A percentile compares a stretch with the other conserved stretches of the same genome.
These are phyloP conservation scores for Sphagnum fallax DNA, from an alignment of 228 moss, liverwort and hornwort genomes.

Conservation along the genomic window DNA sequence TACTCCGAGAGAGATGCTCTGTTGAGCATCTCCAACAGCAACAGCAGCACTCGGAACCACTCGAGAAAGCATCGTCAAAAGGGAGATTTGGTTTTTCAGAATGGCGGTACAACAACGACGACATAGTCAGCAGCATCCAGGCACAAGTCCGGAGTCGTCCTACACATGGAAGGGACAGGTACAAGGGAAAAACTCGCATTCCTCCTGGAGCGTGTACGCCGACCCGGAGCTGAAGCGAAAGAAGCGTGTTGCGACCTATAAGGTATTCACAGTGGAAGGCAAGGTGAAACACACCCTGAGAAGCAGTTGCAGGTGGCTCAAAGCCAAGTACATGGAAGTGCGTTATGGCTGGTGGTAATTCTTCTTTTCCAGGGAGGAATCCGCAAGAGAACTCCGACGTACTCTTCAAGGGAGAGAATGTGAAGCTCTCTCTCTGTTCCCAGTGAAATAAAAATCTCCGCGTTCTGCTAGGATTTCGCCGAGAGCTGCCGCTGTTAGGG, in stretches of 20 bases:
- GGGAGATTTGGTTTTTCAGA: not conserved
- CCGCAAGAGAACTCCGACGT: no score
- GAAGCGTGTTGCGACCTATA: constrained; percentile 46
- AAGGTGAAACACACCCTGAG: constrained; percentile 36
- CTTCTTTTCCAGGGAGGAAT: not conserved
- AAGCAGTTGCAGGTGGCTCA: constrained; percentile 42
- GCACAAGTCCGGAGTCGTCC: not conserved
- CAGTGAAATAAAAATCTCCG: no score
- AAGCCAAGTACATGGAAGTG: constrained; percentile 44
- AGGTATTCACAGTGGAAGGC: constrained; percentile 43
- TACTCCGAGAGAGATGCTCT: no score
- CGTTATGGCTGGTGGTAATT: constrained; percentile 46
- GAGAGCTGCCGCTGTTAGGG: no score
- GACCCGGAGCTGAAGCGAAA: constrained; percentile 50
- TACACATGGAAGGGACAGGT: not conserved
- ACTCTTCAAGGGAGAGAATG: no score
- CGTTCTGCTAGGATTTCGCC: no score
- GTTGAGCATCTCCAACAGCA: no score
- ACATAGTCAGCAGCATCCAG: not conserved
- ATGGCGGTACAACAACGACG: not conserved
- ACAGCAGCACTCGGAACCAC: no score
- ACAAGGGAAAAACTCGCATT: constrained; percentile 13
- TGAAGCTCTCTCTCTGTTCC: no score
- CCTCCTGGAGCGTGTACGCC: constrained; percentile 19
- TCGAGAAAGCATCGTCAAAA: no score